Conservation (phyloP, 179 eudicot genomes). For the Silene noctiflora region DNA sequence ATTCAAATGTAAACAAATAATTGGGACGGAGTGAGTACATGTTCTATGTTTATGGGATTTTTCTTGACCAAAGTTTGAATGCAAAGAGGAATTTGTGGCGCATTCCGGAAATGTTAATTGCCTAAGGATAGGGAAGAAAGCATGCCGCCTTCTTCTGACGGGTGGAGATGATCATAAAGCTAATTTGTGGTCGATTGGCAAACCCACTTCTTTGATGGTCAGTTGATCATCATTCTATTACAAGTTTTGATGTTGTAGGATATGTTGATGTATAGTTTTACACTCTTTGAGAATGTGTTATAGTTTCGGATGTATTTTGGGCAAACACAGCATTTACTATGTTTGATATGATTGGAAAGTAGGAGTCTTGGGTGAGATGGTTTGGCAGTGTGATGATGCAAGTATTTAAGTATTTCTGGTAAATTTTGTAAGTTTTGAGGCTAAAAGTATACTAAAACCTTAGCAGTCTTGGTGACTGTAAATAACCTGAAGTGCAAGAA, state of each 20-base stretch:
- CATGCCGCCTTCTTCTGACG: conserved; percentile 58
- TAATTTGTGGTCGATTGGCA: conserved; percentile 93
- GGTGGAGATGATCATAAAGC: conserved; percentile 95
- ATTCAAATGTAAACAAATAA: too few relatives aligned
- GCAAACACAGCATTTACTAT: too few relatives aligned
- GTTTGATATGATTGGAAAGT: not conserved
- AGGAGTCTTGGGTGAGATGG: not conserved
- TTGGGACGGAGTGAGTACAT: not conserved
- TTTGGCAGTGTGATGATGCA: not conserved
- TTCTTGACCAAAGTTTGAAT: conserved; percentile 54
- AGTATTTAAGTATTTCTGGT: not conserved
- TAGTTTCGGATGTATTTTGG: not conserved
- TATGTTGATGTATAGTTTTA: not conserved
- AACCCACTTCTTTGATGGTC: conserved; percentile 74
- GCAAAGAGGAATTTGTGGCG: conserved; percentile 87
- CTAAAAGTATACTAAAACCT: not conserved
- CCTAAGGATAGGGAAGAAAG: conserved; percentile 76
- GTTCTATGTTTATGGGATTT: not conserved
- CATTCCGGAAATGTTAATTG: conserved; percentile 83
- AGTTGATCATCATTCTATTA: conserved; percentile 31
- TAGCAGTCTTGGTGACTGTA: not conserved
- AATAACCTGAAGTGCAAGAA: not conserved
- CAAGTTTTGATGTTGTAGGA: not conserved
- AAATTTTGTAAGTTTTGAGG: too few relatives aligned
- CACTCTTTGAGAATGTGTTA: not conserved